A percentile compares a stretch with the other conserved stretches of the same genome.
Conservation (phyloP, 2,329 filamentous ascomycete genomes). For the Stemphylium lycopersici region DNA sequence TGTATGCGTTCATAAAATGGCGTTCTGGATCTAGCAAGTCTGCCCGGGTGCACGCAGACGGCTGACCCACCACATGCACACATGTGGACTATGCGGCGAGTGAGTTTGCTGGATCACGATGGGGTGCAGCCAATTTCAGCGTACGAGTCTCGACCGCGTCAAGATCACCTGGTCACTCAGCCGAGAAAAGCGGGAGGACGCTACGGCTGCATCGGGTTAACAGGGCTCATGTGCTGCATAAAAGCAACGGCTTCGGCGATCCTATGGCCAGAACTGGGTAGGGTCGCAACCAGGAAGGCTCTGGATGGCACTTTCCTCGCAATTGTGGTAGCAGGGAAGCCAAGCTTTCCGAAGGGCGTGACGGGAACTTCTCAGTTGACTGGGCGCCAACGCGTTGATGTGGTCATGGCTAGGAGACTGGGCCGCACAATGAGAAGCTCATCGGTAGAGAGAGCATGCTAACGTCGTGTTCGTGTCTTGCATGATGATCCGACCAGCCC, state of each 20-base stretch:
- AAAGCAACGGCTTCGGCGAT: slow-evolving; percentile 15
- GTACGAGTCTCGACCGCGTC: slow-evolving; percentile 25
- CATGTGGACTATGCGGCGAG: background rate
- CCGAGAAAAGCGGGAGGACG: slow-evolving; percentile 18
- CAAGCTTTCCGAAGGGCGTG: too few relatives aligned
- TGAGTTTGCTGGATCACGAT: background rate
- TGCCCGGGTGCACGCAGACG: background rate
- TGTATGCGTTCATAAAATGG: background rate
- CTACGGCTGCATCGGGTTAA: slow-evolving; percentile 17
- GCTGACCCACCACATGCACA: background rate
- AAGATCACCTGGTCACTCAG: slow-evolving; percentile 22
- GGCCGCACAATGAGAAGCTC: too few relatives aligned
- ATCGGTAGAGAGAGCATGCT: too few relatives aligned
- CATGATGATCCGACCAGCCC: too few relatives aligned
- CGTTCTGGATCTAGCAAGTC: background rate
- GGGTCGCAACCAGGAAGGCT: background rate
- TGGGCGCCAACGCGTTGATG: too few relatives aligned
- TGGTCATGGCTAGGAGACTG: too few relatives aligned
- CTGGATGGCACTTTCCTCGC: too few relatives aligned
- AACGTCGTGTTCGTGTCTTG: too few relatives aligned
- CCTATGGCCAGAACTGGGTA: slow-evolving; percentile 6
- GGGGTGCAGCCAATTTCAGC: background rate
- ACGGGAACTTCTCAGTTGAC: too few relatives aligned
- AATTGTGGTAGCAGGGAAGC: too few relatives aligned
- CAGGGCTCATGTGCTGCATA: slow-evolving; percentile 23